Evolutionary conservation across 106 monocot genomes (phyloP).

Genomic region (Vanilla planifolia): DNA sequence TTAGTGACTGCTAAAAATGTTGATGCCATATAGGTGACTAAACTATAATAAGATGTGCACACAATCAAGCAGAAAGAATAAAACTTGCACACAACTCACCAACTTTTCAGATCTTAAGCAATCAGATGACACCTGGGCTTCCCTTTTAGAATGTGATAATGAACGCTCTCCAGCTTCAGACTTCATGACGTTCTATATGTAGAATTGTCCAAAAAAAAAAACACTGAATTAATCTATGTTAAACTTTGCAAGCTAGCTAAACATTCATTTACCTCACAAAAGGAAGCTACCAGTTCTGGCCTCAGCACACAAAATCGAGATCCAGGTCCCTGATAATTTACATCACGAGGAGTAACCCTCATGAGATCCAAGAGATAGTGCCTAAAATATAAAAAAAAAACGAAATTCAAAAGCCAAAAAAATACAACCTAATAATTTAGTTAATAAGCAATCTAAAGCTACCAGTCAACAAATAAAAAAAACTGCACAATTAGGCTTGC

Average conservation of each 20-base stretch:
- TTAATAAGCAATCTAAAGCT: too few species aligned
- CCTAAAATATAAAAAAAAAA: constrained; percentile 25
- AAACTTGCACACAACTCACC: constrained; percentile 15
- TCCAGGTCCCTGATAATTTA: constrained; percentile 74
- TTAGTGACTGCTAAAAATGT: background rate
- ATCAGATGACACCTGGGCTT: constrained; percentile 13
- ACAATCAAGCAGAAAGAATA: background rate
- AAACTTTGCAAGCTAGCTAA: background rate
- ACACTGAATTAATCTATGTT: background rate
- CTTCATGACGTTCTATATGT: constrained; percentile 21
- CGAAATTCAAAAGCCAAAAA: too few species aligned
- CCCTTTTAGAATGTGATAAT: constrained; percentile 8
- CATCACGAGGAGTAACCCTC: constrained; percentile 96
- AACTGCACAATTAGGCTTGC: too few species aligned
- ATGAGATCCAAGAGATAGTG: constrained; percentile 98
- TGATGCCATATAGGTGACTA: background rate
- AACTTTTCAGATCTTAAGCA: constrained; percentile 16
- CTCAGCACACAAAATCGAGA: constrained; percentile 85
- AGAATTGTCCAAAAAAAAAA: constrained; percentile 5
- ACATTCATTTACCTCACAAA: constrained; percentile 50
- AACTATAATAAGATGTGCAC: background rate
- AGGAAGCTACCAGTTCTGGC: constrained; percentile 81
- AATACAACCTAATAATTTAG: too few species aligned
- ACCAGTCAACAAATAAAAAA: too few species aligned
- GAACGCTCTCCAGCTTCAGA: constrained; percentile 39